Evolutionary conservation across 1,139 yeast genomes (phyloP).

Genomic region (Dujonia santamariae): DNA sequence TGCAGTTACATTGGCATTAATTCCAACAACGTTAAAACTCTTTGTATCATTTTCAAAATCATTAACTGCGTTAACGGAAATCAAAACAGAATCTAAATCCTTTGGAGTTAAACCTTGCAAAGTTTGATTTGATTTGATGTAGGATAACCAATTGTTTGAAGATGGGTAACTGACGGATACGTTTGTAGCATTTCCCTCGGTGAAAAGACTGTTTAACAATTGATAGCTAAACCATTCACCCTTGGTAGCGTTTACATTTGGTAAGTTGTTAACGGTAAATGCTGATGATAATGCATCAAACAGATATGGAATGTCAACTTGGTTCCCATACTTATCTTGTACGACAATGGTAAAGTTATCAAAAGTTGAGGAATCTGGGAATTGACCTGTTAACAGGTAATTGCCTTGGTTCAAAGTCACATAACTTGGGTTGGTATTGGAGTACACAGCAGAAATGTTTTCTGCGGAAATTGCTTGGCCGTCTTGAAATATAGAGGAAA

Average conservation of each 20-base stretch:
- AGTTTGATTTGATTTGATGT: constrained; percentile 57
- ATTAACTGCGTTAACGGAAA: constrained; percentile 52
- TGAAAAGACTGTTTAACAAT: constrained; percentile 51
- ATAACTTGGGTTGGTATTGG: constrained; percentile 59
- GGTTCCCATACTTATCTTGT: constrained; percentile 61
- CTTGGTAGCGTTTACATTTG: constrained; percentile 64
- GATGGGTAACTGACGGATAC: constrained; percentile 41
- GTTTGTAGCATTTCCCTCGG: constrained; percentile 47
- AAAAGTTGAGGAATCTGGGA: constrained; percentile 45
- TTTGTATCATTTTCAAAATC: constrained; percentile 33
- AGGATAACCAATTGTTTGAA: constrained; percentile 62
- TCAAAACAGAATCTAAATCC: constrained; percentile 45
- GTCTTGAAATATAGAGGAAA: constrained; percentile 57
- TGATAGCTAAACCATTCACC: constrained; percentile 57
- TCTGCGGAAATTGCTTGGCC: constrained; percentile 40
- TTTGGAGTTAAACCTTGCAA: constrained; percentile 68
- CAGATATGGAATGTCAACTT: constrained; percentile 55
- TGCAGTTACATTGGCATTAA: constrained; percentile 23
- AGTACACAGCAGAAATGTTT: constrained; percentile 54
- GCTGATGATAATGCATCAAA: constrained; percentile 46
- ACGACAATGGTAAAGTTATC: constrained; percentile 56
- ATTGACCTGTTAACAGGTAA: constrained; percentile 53
- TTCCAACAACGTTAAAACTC: constrained; percentile 56
- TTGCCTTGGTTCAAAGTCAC: constrained; percentile 42
- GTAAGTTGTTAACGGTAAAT: constrained; percentile 51